Conservation (phyloP, 495 filamentous ascomycete genomes). For the Podospora anserina region DNA sequence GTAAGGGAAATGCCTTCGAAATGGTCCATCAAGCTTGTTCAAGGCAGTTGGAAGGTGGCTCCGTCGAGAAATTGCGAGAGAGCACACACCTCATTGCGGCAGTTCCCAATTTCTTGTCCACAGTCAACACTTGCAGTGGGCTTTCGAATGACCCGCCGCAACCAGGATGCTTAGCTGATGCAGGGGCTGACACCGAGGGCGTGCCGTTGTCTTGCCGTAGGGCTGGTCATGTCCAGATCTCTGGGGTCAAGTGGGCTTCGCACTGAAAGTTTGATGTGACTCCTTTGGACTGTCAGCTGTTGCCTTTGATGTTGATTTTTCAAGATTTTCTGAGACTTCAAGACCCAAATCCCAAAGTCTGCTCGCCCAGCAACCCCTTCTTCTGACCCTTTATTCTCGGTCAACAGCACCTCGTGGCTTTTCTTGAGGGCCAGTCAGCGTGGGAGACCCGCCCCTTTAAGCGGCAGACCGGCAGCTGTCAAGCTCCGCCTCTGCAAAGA, state of each 20-base stretch:
- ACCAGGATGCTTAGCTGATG: slow-evolving; percentile 15
- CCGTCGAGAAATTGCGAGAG: no score
- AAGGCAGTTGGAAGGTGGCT: no score
- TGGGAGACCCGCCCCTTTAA: background rate
- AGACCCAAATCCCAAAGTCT: slow-evolving; percentile 2
- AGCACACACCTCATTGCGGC: no score
- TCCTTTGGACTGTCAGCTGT: slow-evolving; percentile 17
- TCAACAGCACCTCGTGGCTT: background rate
- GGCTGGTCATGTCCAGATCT: slow-evolving; percentile 19
- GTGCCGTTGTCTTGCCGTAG: slow-evolving; percentile 10
- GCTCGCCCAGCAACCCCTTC: background rate
- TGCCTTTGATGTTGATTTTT: background rate
- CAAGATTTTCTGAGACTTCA: slow-evolving; percentile 1
- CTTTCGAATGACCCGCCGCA: slow-evolving; percentile 27
- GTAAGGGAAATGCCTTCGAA: no score
- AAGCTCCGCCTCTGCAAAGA: background rate
- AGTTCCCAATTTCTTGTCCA: background rate
- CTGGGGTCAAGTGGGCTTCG: slow-evolving; percentile 17
- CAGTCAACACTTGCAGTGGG: background rate
- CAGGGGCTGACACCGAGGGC: slow-evolving; percentile 16
- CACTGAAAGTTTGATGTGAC: slow-evolving; percentile 20
- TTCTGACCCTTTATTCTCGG: background rate
- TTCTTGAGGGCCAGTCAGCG: background rate
- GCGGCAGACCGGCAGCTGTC: slow-evolving; percentile 3
- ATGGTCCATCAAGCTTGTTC: no score